Conservation (phyloP, 495 filamentous ascomycete genomes). For the Neurospora tetrasperma region DNA sequence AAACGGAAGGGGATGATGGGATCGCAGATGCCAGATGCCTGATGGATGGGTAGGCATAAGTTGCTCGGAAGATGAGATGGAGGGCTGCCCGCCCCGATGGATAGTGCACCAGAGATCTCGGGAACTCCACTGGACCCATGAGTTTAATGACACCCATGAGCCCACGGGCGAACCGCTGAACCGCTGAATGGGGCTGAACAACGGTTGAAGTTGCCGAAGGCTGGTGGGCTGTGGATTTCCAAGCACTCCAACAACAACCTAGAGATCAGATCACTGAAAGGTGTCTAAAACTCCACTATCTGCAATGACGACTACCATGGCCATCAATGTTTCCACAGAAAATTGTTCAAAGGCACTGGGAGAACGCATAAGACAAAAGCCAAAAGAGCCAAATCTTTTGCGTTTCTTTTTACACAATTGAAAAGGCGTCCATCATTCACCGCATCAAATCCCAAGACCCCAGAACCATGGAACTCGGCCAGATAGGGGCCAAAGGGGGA, state of each 20-base stretch:
- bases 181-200: neutral
- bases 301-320: neutral
- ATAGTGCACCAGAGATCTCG: neutral
- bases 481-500: neutral
- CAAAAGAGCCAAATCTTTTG: neutral
- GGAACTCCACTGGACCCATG: constrained; percentile 1
- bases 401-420: neutral
- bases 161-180: neutral
- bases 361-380: neutral
- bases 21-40: neutral
- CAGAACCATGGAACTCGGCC: neutral
- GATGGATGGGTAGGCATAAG: neutral
- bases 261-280: neutral
- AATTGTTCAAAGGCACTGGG: neutral
- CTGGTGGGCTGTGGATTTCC: neutral
- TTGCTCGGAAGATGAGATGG: neutral
- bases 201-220: neutral
- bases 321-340: neutral
- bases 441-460: neutral
- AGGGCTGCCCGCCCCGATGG: neutral
- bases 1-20: neutral
- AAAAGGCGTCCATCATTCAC: neutral
- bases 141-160: neutral
- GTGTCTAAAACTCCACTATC: neutral
- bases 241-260: neutral